Evolutionary conservation across 371 early-diverging fungal species (phyloP), one percentile per base, ranked within the genome.

Genomic region (Mortierella sp.): DNA sequence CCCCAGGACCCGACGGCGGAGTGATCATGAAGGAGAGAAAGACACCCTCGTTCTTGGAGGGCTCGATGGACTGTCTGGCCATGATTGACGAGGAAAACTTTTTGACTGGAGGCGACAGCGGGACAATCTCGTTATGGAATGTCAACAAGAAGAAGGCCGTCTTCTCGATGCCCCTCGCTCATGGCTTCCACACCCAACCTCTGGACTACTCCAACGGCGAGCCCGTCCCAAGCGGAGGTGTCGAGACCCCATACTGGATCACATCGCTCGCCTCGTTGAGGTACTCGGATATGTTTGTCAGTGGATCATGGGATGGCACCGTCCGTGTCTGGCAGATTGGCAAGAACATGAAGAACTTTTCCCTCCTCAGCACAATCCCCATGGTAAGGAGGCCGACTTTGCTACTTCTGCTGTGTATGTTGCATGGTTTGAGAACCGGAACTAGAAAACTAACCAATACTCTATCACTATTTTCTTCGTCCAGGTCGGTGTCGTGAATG

Each of bases 41-140:
- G 71, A 78, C 70, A 26, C 82, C 82, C 19, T 72, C 86, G 59
- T 91, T 82, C 77, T 79, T 89, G 26, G 98, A 97, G 76, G 96
- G 96, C 6, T 92, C 93, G 5, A 75, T 98, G 73, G 99, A 99
- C 87, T 93, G 92, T 55, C 91, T 98, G 55, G 94, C 95, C 48
- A 93, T 97, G 92, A 88, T 99, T 31, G 97, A 98, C 79, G 98
- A 98, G 85, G 95, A 96, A 59, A 90, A 93, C 78, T 99, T 96
- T 90, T 88, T 98, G 31, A 95, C 94, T 21, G 99, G 98, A 55
- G 95, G 96, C 69, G 98, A 99, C 87, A 92, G 91, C 78, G 97
- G 96, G 13, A 90, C 95, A 0, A 92, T 99, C 69, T 97, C 96
- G 31, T 89, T 99, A 79, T 99, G 99, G 99, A 95, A 94, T 85